Evolutionary conservation across 2,329 filamentous ascomycete species (phyloP), one percentile per base, ranked within the genome.

Genomic region (Penicillium nordicum): DNA sequence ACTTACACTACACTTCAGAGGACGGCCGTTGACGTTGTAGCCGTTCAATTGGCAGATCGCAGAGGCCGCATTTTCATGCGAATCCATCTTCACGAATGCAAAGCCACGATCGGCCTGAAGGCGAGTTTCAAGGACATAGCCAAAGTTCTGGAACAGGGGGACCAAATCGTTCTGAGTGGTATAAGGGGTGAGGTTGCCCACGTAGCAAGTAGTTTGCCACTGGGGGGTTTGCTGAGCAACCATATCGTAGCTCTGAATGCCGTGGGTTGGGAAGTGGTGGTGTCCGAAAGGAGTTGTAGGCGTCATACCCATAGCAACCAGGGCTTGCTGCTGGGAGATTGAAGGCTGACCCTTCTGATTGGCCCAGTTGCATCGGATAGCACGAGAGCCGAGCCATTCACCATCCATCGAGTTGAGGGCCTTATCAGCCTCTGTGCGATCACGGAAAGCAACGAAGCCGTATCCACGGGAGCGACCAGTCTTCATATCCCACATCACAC

Each of bases 401-500:
- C 94, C 94, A 70, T 99, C 94, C 94, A 99, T 99, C 61, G 92
- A 92, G 78, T 88, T 96, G 69, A 99, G 78, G 1, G 94, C 93
- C 78, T 97, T 96, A 75, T 99, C 94, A 29, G 94, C 94, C 70
- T 99, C 94, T 36, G 84, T 80, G 62, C 93, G 90, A 62, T 99
- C 94, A 61, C 93, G 89, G 84, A 96, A 99, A 48, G 94, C 94
- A 66, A 97, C 93, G 72, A 99, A 99, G 12, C 94, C 94, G 71
- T 99, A 99, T 58, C 94, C 94, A 72, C 94, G 90, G 64, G 94
- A 97, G 62, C 94, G 88, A 65, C 94, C 94, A 36, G 94, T 99
- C 84, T 99, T 99, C 94, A 99, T 99, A 75, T 99, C 94, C 94
- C 94, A 99, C 94, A 99, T 99, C 63, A 99, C 94, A 69, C 94